phyloP scores from a whole-genome alignment of 2,329 filamentous ascomycete species.

The Atkinsonella texensis region DNA sequence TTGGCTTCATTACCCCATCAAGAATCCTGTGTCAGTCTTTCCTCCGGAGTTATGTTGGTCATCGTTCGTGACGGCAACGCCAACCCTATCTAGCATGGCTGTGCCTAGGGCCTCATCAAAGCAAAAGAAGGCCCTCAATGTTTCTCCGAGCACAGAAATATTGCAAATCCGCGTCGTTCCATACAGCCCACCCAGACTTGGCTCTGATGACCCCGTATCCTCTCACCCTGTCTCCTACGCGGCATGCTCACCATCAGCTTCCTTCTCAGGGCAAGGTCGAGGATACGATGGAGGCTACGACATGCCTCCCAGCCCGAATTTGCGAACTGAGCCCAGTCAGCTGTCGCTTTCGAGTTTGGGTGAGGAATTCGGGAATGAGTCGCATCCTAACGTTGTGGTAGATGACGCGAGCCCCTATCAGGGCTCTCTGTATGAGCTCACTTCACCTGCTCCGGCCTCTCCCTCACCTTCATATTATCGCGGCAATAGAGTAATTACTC shows the following conservation, averaged over 20 bases:
- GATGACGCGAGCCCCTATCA: neutral
- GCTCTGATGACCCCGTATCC: constrained; percentile 17
- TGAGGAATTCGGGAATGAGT: neutral
- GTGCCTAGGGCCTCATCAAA: neutral
- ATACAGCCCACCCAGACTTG: constrained; percentile 25
- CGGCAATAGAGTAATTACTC: constrained; percentile 28
- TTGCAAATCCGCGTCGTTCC: constrained; percentile 26
- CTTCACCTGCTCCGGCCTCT: constrained; percentile 9
- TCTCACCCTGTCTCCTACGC: constrained; percentile 15
- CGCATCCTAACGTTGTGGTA: neutral
- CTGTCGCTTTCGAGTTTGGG: neutral
- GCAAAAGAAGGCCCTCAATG: neutral
- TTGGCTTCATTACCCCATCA: neutral
- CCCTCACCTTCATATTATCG: constrained; percentile 18
- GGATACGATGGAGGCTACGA: neutral
- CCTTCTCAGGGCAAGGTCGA: neutral
- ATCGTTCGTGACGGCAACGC: neutral
- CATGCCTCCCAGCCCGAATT: neutral
- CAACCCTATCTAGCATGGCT: constrained; percentile 4
- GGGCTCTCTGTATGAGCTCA: neutral
- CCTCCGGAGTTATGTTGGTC: constrained; percentile 2
- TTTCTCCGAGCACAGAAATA: constrained; percentile 11
- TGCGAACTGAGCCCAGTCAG: neutral
- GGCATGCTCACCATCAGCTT: constrained; percentile 5
- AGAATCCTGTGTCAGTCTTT: neutral